Conservation (phyloP, 2,329 filamentous ascomycete species). For the Trichoderma gracile region DNA sequence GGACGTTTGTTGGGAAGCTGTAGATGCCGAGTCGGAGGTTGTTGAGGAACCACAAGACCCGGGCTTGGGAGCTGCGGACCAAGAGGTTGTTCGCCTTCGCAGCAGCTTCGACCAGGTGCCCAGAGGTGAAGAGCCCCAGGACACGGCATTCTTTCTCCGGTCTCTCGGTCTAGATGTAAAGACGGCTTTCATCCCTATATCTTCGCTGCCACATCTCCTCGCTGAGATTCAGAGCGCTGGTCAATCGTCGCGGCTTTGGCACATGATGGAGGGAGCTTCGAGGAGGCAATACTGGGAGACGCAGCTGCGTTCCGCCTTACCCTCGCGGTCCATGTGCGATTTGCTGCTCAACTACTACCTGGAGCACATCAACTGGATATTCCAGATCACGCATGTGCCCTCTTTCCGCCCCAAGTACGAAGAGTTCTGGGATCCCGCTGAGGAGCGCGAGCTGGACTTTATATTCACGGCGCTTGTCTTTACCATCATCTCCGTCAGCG, state of each 20-base stretch:
- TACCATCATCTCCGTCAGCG: constrained; percentile 35
- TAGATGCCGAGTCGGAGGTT: neutral
- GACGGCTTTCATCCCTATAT: neutral
- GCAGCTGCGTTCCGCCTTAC: constrained; percentile 26
- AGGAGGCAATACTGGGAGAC: constrained; percentile 27
- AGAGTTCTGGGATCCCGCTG: constrained; percentile 32
- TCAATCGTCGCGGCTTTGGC: constrained; percentile 10
- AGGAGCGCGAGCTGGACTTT: constrained; percentile 32
- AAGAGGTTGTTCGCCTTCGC: neutral
- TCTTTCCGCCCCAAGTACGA: constrained; percentile 32
- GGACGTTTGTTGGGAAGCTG: neutral
- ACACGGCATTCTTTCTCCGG: constrained; percentile 2
- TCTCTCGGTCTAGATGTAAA: constrained; percentile 2
- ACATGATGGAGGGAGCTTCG: constrained; percentile 16
- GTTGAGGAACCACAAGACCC: neutral
- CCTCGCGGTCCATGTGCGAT: constrained; percentile 31
- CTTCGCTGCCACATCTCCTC: constrained; percentile 23
- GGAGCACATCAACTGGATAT: constrained; percentile 37
- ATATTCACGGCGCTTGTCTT: constrained; percentile 38
- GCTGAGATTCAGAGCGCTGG: constrained; percentile 18
- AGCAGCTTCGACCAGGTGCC: neutral
- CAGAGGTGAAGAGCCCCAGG: neutral
- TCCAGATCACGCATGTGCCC: constrained; percentile 31
- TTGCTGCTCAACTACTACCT: constrained; percentile 35
- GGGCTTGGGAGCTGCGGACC: neutral